Conservation (phyloP, 1,139 yeast species). For the Meyerozyma carpophila region DNA sequence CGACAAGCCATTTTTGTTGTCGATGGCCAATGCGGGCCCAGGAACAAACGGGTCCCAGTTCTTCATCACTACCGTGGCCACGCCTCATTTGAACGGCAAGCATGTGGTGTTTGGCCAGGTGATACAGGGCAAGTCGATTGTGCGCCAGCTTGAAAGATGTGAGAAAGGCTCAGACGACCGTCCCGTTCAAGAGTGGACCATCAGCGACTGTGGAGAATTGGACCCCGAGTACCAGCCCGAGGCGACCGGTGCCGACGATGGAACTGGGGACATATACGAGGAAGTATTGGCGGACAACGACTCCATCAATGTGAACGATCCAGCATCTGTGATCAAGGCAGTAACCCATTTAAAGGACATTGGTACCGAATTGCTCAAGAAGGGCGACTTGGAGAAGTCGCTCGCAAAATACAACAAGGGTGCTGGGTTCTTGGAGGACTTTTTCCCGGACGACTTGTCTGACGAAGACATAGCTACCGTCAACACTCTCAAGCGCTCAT, state of each 20-base stretch:
- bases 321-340: conserved; percentile 63
- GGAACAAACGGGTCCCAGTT: conserved; percentile 95
- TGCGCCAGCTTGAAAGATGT: conserved; percentile 68
- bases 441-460: conserved; percentile 65
- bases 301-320: conserved; percentile 51
- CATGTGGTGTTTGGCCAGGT: conserved; percentile 96
- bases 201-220: conserved; percentile 76
- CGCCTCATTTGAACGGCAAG: conserved; percentile 85
- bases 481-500: conserved; percentile 53
- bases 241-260: conserved; percentile 51
- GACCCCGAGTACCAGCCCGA: conserved; percentile 51
- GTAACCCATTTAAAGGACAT: conserved; percentile 65
- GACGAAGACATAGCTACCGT: conserved; percentile 46
- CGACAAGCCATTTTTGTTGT: conserved; percentile 78
- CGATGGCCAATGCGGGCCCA: conserved; percentile 97
- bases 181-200: conserved; percentile 61
- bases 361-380: conserved; percentile 73
- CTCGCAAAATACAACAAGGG: conserved; percentile 70
- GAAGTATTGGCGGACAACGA: conserved; percentile 72
- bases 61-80: conserved; percentile 80
- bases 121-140: conserved; percentile 73
- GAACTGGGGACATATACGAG: conserved; percentile 82
- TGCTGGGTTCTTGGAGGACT: conserved; percentile 59
- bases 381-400: conserved; percentile 52
- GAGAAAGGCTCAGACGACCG: conserved; percentile 59